Evolutionary conservation across 1,284 basidiomycete species (phyloP), one percentile per base, ranked within the genome.

Genomic region (Ustilago cynodontis): DNA sequence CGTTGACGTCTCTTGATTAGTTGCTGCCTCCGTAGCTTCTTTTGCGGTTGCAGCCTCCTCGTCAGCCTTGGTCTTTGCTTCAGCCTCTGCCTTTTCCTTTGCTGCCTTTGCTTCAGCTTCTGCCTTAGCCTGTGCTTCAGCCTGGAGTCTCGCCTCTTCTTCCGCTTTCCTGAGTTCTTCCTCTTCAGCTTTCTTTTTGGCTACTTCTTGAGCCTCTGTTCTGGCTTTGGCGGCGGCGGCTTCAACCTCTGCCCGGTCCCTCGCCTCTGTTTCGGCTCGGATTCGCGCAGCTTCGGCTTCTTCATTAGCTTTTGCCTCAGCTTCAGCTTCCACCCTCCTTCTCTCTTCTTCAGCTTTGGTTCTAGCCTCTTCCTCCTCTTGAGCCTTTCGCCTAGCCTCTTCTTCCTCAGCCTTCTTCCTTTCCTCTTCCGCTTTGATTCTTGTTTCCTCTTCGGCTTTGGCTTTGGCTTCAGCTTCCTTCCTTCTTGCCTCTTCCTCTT

Each of bases 391-490:
- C n/a, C n/a, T n/a, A n/a, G n/a, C n/a, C n/a, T n/a, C 57, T 54
- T 59, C 39, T 45, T 45, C 62, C 13, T 49, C 33, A 20, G 41
- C 56, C 39, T 65, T n/a, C 49, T 9, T 47, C 68, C 29, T 60
- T 22, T 20, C 49, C 62, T 51, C 55, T 47, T 66, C 35, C 1
- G 63, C 59, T 18, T 61, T 29, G 3, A 18, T 56, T 39, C 31
- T 7, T 0, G 33, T 62, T 35, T 53, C 35, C 35, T 43, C 65
- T 50, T 52, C 39, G 8, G 43, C 45, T 31, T 47, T 43, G 10
- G 56, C 56, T 49, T 37, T 26, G 53, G 53, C 49, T 62, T 43
- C 3, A 49, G 49, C 33, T 39, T 29, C 20, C 3, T 55, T 47
- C 22, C 6, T 31, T n/a, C 11, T 10, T 4, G 50, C 26, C 33